Conservation (phyloP, 192 early-diverging fungal species). For the Podila horticola region DNA sequence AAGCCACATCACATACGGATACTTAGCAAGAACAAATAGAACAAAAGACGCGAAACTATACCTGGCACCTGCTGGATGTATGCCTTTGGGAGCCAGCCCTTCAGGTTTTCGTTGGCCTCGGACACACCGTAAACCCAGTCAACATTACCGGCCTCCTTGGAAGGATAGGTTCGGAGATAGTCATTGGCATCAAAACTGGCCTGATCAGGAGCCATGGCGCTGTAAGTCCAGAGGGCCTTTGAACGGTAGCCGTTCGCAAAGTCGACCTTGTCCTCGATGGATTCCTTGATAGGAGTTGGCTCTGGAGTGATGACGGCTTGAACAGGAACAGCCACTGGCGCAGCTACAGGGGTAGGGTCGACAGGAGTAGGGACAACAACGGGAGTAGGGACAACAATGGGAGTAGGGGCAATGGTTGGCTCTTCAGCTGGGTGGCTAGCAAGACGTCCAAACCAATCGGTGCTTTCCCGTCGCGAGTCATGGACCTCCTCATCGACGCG, state of each 20-base stretch:
- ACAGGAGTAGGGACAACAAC: background rate
- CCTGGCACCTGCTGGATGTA: slow-evolving; percentile 55
- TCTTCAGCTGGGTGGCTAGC: slow-evolving; percentile 49
- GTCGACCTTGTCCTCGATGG: slow-evolving; percentile 42
- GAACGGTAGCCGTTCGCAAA: slow-evolving; percentile 30
- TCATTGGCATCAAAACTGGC: slow-evolving; percentile 53
- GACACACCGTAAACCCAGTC: slow-evolving; percentile 62
- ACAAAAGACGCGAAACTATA: background rate
- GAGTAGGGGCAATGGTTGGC: background rate
- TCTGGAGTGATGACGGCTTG: background rate
- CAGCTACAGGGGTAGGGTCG: background rate
- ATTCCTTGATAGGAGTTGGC: background rate
- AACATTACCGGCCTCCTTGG: slow-evolving; percentile 40
- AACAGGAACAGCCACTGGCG: background rate
- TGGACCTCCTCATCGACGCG: slow-evolving; percentile 23
- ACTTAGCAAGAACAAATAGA: background rate
- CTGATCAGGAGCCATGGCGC: slow-evolving; percentile 52
- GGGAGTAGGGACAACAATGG: background rate
- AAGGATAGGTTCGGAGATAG: slow-evolving; percentile 44
- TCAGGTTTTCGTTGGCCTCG: slow-evolving; percentile 33
- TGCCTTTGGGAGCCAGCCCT: slow-evolving; percentile 61
- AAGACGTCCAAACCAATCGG: slow-evolving; percentile 61
- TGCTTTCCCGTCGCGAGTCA: slow-evolving; percentile 54
- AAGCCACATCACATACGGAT: background rate
- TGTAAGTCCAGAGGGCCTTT: slow-evolving; percentile 56